These are phyloP conservation scores for Agastache rugosa DNA, from an alignment of 257 asterid genomes.

Conservation along the genomic window DNA sequence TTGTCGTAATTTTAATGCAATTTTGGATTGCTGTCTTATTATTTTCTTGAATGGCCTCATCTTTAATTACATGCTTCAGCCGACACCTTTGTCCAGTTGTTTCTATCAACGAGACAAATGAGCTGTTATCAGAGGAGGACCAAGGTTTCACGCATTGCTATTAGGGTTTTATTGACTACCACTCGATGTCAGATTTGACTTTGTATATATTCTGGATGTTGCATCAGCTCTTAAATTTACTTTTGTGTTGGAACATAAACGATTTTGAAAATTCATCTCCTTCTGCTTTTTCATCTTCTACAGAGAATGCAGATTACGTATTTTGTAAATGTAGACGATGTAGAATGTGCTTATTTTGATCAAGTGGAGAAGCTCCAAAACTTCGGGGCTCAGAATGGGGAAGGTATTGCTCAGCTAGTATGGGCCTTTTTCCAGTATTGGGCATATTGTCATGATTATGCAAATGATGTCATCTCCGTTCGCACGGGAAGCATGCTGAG, in stretches of 20 bases:
- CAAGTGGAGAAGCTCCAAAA: conserved; percentile 71
- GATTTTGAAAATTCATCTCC: neutral
- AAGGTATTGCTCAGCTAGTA: conserved; percentile 65
- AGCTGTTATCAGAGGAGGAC: neutral
- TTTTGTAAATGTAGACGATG: conserved; percentile 58
- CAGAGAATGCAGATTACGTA: conserved; percentile 80
- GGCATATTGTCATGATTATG: conserved; percentile 93
- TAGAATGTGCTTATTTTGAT: conserved; percentile 83
- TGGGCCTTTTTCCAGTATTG: conserved; percentile 93
- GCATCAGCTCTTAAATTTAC: neutral
- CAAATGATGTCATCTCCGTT: conserved; percentile 83
- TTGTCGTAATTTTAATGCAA: neutral
- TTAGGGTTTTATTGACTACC: conserved; percentile 6
- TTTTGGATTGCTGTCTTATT: neutral
- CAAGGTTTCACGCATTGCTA: neutral
- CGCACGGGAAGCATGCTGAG: conserved; percentile 79
- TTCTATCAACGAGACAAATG: neutral
- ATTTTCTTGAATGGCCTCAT: conserved; percentile 8
- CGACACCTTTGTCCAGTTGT: neutral
- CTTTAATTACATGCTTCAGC: conserved; percentile 14
- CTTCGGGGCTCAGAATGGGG: conserved; percentile 71
- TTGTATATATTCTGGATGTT: neutral
- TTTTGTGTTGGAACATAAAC: neutral
- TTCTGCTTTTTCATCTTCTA: conserved; percentile 17
- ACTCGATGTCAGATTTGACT: neutral